Conservation (phyloP, 768 basidiomycete species). For the Pisolithus marmoratus region DNA sequence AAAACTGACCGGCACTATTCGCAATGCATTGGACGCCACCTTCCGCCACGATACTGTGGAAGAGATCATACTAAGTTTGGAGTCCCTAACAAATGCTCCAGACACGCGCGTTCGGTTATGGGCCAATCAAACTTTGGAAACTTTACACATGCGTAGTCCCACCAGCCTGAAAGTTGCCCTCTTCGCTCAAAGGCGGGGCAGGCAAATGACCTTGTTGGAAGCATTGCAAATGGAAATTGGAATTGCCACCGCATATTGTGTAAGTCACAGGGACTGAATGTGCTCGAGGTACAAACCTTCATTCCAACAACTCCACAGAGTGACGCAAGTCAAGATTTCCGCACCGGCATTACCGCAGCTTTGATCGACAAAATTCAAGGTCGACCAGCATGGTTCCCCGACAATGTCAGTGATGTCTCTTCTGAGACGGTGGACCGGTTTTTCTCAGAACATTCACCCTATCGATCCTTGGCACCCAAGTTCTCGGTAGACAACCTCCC, state of each 20-base stretch:
- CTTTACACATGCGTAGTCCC: constrained; percentile 71
- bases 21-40: constrained; percentile 74
- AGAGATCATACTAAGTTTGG: constrained; percentile 57
- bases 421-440: constrained; percentile 56
- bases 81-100: constrained; percentile 31
- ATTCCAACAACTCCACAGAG: constrained; percentile 38
- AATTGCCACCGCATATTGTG: constrained; percentile 86
- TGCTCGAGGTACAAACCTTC: constrained; percentile 10
- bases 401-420: constrained; percentile 53
- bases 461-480: constrained; percentile 38
- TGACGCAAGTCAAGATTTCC: constrained; percentile 78
- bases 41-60: constrained; percentile 73
- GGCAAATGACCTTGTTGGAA: constrained; percentile 51
- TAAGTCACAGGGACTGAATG: constrained; percentile 38
- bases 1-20: constrained; percentile 52
- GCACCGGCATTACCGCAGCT: constrained; percentile 71
- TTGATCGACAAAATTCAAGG: constrained; percentile 46
- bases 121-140: constrained; percentile 65
- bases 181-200: constrained; percentile 69
- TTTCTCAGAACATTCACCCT: constrained; percentile 54
- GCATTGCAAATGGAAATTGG: constrained; percentile 80
- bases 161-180: constrained; percentile 92
- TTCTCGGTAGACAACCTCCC: constrained; percentile 36
- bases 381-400: constrained; percentile 69
- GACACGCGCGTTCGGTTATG: constrained; percentile 54